Conservation (phyloP, 768 basidiomycete species). For the Boletus reticuloceps region DNA sequence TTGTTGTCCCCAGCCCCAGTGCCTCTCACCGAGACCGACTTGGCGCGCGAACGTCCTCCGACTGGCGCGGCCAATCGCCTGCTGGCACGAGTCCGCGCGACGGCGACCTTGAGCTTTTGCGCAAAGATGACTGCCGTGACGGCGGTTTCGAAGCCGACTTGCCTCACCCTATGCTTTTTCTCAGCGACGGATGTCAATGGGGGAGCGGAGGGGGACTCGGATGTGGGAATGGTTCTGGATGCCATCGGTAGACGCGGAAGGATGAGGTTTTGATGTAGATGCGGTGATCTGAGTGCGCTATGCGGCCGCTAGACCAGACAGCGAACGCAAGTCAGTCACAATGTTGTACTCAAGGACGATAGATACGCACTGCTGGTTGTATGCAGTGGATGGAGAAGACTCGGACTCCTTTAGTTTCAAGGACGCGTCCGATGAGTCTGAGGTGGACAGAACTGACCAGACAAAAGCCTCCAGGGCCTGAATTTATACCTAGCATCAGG, state of each 20-base stretch:
- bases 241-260: no score
- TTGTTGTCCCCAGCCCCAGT: background rate
- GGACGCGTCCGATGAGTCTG: background rate
- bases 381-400: background rate
- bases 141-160: constrained; percentile 22
- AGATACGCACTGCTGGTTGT: constrained; percentile 5
- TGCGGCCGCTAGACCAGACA: background rate
- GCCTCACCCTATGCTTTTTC: constrained; percentile 1
- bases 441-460: background rate
- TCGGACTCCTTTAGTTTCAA: background rate
- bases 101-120: constrained; percentile 21
- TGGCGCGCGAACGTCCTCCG: constrained; percentile 3
- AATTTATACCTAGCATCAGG: constrained; percentile 16
- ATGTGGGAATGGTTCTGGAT: no score
- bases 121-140: constrained; percentile 22
- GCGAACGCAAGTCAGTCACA: constrained; percentile 1
- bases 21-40: constrained; percentile 1
- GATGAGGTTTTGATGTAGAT: no score
- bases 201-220: background rate
- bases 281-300: no score
- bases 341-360: background rate
- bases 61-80: background rate
- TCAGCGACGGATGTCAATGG: background rate
- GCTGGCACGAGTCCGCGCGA: constrained; percentile 6
- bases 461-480: background rate